Evolutionary conservation across 139 green algal genomes (phyloP), one percentile per base, ranked within the genome.

Genomic region (Chlamydomonas schloesseri): DNA sequence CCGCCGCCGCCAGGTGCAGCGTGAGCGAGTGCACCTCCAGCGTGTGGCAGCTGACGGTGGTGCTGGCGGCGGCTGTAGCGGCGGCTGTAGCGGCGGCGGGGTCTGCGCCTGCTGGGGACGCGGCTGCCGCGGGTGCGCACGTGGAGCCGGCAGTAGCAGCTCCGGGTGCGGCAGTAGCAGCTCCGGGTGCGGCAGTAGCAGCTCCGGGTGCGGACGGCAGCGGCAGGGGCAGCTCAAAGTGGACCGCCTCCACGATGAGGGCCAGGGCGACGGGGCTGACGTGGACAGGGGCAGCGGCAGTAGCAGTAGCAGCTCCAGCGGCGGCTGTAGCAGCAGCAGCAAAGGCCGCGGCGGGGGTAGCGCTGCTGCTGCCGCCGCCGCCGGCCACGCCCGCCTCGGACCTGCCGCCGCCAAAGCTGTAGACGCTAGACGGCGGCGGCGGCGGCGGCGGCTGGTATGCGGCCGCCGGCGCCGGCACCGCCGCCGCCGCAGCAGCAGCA

Each of bases 1-100:
- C 90, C 36, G 88, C 91, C 36, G 88, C 75, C 47, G 89, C 91
- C 21, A 94, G 46, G 36, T 92, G 88, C 47, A 93, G 87, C 29
- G 87, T 81, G 65, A 94, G 37, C 21, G 89, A 93, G 58, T 91
- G 84, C 76, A 94, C 73, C 76, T 79, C 47, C 60, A 93, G 33
- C 4, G 67, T 70, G 79, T 92, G 91, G 69, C 68, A 82, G 72
- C 29, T 57, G 68, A 68, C 87, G 71, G 65, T 79, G 78, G 42
- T 57, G 83, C 29, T 17, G 72, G 60, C 5, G 33, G 68, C 86
- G 69, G 72, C n/a, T 34, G 85, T 84, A 50, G 50, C 37, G 47
- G 79, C 26, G 34, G 62, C 75, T 55, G 64, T 69, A 42, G 53
- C 31, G 17, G 15, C 75, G 29, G 69, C 65, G 58, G 29, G n/a